Evolutionary conservation across 257 asterid species (phyloP).

Genomic region (Solanum tarijense): DNA sequence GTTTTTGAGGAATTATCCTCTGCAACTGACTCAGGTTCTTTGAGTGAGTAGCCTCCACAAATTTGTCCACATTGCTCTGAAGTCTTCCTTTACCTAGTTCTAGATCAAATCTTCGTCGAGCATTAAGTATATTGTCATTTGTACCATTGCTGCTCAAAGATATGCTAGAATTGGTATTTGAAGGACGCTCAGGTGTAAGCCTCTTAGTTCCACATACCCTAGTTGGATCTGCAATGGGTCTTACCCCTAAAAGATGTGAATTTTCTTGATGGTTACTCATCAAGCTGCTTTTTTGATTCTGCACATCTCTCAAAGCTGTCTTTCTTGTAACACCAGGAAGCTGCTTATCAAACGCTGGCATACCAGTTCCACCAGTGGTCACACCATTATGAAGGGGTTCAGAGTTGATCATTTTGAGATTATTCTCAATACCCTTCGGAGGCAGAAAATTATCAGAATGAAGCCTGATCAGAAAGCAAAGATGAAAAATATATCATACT

Average conservation of each 20-base stretch:
- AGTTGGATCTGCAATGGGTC: constrained; percentile 35
- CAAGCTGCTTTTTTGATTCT: constrained; percentile 49
- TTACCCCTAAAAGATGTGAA: constrained; percentile 33
- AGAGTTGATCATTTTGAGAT: constrained; percentile 6
- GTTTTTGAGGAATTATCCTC: constrained; percentile 32
- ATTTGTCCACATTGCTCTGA: constrained; percentile 42
- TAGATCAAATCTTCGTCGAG: constrained; percentile 76
- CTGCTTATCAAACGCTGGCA: constrained; percentile 46
- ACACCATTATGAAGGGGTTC: constrained; percentile 1
- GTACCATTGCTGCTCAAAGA: constrained; percentile 35
- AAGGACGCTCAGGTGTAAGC: constrained; percentile 71
- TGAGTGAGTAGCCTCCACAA: constrained; percentile 28
- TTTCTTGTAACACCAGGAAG: constrained; percentile 35
- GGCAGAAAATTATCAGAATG: neutral
- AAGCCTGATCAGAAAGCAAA: neutral
- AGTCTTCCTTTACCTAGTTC: constrained; percentile 76
- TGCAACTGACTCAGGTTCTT: constrained; percentile 26
- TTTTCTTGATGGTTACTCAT: constrained; percentile 36
- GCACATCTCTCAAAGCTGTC: constrained; percentile 82
- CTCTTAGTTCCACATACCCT: constrained; percentile 72
- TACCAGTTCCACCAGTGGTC: constrained; percentile 17
- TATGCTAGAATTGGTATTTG: constrained; percentile 38
- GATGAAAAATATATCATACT: neutral
- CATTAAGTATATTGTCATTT: constrained; percentile 74
- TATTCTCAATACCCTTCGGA: neutral